Evolutionary conservation across 2,329 filamentous ascomycete genomes (phyloP).

Genomic region (Davidsoniella australis): DNA sequence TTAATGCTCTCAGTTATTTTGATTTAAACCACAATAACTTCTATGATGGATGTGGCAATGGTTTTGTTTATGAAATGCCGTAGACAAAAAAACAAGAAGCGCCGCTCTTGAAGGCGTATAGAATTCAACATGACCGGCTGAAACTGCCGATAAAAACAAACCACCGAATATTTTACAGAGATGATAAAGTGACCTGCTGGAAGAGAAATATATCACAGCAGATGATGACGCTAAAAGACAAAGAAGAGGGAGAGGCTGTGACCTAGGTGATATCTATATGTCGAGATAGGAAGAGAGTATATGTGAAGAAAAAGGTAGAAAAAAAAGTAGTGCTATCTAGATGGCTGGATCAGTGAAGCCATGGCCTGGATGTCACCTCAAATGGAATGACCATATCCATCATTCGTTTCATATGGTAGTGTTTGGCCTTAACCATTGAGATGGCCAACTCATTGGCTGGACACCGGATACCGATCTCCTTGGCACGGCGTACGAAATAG

Average conservation of each 20-base stretch:
- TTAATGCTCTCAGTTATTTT: too few relatives aligned
- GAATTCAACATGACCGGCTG: too few relatives aligned
- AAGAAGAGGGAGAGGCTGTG: neutral
- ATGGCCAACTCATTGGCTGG: conserved; percentile 57
- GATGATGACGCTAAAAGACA: conserved; percentile 4
- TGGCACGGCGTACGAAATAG: conserved; percentile 61
- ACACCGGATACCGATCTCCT: conserved; percentile 54
- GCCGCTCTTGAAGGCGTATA: too few relatives aligned
- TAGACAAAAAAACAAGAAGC: conserved; percentile 5
- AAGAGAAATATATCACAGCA: too few relatives aligned
- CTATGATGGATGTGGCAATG: too few relatives aligned
- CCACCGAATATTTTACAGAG: too few relatives aligned
- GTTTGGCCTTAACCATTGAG: conserved; percentile 56
- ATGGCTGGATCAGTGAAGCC: neutral
- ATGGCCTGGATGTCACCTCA: conserved; percentile 19
- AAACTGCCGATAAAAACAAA: neutral
- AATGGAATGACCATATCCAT: conserved; percentile 20
- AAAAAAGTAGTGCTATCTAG: neutral
- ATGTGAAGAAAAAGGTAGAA: neutral
- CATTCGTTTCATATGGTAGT: conserved; percentile 20
- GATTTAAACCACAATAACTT: neutral
- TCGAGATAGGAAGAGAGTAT: neutral
- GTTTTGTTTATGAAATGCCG: neutral
- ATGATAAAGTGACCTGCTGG: too few relatives aligned
- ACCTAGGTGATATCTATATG: too few relatives aligned